Evolutionary conservation across 768 basidiomycete genomes (phyloP).

Genomic region (Exsudoporus frostii): DNA sequence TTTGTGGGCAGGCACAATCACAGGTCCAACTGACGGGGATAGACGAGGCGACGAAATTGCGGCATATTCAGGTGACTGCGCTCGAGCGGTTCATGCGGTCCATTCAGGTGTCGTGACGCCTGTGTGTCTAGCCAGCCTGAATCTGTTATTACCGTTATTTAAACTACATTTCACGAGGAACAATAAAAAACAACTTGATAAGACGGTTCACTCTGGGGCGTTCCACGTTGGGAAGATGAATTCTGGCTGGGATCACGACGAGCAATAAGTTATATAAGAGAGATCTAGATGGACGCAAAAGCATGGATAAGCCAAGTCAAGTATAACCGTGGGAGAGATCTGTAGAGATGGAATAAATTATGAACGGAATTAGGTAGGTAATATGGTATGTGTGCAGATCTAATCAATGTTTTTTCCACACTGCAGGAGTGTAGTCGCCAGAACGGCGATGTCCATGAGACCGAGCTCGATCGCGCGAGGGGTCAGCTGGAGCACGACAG

Average conservation of each 20-base stretch:
- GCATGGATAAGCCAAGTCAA: neutral
- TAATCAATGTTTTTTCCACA: conserved; percentile 65
- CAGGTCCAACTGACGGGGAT: conserved; percentile 44
- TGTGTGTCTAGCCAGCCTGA: neutral
- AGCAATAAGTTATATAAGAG: neutral
- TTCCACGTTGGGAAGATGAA: neutral
- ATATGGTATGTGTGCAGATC: neutral
- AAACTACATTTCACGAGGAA: conserved; percentile 7
- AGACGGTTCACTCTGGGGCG: neutral
- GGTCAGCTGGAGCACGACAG: conserved; percentile 53
- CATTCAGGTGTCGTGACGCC: conserved; percentile 38
- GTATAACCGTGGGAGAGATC: neutral
- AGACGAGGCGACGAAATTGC: conserved; percentile 57
- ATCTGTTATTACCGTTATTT: conserved; percentile 23
- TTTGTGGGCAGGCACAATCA: conserved; percentile 33
- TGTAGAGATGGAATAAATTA: neutral
- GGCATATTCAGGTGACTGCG: conserved; percentile 61
- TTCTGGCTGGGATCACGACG: neutral
- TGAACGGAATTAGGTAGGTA: neutral
- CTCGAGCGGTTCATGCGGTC: conserved; percentile 63
- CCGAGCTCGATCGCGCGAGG: conserved; percentile 51
- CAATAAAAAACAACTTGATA: neutral
- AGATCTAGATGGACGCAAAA: neutral
- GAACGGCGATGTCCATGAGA: conserved; percentile 49
- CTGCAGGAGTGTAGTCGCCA: conserved; percentile 53